phyloP scores from a whole-genome alignment of 768 basidiomycete species.

The Coprinellus aureogranulatus region DNA sequence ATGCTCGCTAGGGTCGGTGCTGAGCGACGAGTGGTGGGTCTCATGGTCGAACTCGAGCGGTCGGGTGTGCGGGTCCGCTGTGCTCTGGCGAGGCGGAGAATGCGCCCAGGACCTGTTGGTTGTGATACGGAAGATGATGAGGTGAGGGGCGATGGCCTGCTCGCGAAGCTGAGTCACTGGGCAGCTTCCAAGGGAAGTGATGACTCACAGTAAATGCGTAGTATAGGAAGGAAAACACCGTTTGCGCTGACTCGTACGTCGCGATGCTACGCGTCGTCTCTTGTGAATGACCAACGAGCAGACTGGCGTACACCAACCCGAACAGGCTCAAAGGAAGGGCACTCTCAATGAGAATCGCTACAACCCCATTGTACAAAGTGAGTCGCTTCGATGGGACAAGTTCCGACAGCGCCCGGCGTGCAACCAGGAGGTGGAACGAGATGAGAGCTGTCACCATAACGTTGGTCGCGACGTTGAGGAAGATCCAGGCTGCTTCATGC shows the following conservation, averaged over 20 bases:
- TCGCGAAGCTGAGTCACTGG: neutral
- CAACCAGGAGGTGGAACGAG: neutral
- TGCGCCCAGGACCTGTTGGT: neutral
- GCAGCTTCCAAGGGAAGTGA: neutral
- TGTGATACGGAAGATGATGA: conserved; percentile 4
- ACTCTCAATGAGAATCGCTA: conserved; percentile 1
- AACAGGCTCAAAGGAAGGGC: neutral
- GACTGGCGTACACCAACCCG: neutral
- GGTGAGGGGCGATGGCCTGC: neutral
- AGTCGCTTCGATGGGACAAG: neutral
- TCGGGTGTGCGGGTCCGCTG: neutral
- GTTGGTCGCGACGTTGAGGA: neutral
- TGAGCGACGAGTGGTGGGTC: neutral
- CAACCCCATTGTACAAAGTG: neutral
- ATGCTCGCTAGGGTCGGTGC: no score
- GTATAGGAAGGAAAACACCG: neutral
- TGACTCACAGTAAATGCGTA: neutral
- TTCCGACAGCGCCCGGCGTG: neutral
- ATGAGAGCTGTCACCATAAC: neutral
- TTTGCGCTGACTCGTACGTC: neutral
- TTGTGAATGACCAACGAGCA: neutral
- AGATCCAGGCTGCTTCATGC: neutral
- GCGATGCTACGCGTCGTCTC: neutral
- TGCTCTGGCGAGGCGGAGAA: neutral
- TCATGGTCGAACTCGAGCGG: neutral